A percentile compares a stretch with the other conserved stretches of the same genome.
Conservation (phyloP, 2,329 filamentous ascomycete genomes). For the Lecanicillium sp. region DNA sequence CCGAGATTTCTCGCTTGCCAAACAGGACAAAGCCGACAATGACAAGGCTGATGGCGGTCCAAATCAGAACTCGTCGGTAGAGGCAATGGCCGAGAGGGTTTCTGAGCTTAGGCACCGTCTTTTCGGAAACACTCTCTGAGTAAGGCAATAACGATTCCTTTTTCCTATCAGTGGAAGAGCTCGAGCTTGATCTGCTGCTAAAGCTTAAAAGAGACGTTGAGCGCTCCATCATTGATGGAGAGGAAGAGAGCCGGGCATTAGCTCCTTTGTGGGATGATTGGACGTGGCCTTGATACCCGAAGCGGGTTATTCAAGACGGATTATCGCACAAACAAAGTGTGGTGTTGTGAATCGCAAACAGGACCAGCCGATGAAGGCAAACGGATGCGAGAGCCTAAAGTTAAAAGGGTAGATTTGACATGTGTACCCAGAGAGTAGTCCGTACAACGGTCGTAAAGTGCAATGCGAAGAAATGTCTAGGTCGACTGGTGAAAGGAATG, state of each 20-base stretch:
- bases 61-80: slow-evolving; percentile 44
- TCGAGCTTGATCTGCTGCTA: slow-evolving; percentile 27
- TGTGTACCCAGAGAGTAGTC: background rate
- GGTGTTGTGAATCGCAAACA: too few relatives aligned
- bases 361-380: too few relatives aligned
- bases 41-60: slow-evolving; percentile 34
- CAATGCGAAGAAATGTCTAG: background rate
- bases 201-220: slow-evolving; percentile 23
- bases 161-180: slow-evolving; percentile 20
- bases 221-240: slow-evolving; percentile 17
- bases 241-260: slow-evolving; percentile 1
- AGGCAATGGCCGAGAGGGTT: slow-evolving; percentile 43
- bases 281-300: too few relatives aligned
- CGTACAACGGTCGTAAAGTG: background rate
- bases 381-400: too few relatives aligned
- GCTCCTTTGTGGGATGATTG: background rate
- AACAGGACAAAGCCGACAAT: slow-evolving; percentile 34
- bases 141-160: slow-evolving; percentile 26
- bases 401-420: too few relatives aligned
- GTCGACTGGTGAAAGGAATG: slow-evolving; percentile 5
- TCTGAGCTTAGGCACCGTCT: slow-evolving; percentile 32
- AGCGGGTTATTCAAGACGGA: too few relatives aligned
- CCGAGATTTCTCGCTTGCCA: slow-evolving; percentile 20
- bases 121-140: slow-evolving; percentile 21
- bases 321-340: too few relatives aligned